Evolutionary conservation across 371 early-diverging fungal genomes (phyloP).

Genomic region (Mucor ambiguus): DNA sequence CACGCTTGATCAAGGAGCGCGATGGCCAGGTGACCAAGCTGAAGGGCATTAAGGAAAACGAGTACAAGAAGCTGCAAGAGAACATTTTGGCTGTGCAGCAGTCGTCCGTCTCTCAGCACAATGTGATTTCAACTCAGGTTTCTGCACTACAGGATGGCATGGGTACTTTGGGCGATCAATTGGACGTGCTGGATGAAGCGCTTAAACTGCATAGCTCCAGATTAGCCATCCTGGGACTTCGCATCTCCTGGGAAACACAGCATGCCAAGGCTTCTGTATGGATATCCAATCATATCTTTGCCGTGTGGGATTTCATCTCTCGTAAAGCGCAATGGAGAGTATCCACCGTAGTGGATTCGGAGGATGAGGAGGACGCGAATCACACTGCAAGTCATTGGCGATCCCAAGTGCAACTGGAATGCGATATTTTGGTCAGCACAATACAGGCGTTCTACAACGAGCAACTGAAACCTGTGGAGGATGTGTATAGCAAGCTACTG

Average conservation of each 20-base stretch:
- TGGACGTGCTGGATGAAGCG: slow-evolving; percentile 22
- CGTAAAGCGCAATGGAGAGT: slow-evolving; percentile 40
- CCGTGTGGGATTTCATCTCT: slow-evolving; percentile 36
- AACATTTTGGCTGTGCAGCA: slow-evolving; percentile 14
- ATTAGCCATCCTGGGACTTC: slow-evolving; percentile 26
- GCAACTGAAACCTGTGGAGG: slow-evolving; percentile 5
- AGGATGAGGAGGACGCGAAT: neutral
- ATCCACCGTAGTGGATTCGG: neutral
- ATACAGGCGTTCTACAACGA: slow-evolving; percentile 12
- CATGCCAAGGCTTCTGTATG: slow-evolving; percentile 24
- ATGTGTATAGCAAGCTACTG: slow-evolving; percentile 9
- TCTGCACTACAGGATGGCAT: slow-evolving; percentile 9
- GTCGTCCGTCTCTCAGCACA: slow-evolving; percentile 3
- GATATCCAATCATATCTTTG: slow-evolving; percentile 25
- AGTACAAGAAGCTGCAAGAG: slow-evolving; percentile 27
- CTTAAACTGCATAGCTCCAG: slow-evolving; percentile 25
- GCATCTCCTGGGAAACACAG: slow-evolving; percentile 40
- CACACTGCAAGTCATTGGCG: neutral
- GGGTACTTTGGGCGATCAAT: slow-evolving; percentile 15
- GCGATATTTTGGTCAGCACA: slow-evolving; percentile 11
- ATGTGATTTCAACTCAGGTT: neutral
- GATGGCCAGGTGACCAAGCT: slow-evolving; percentile 34
- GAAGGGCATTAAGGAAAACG: slow-evolving; percentile 31
- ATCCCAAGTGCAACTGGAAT: slow-evolving; percentile 11
- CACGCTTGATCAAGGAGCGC: slow-evolving; percentile 32